phyloP scores from a whole-genome alignment of 257 asterid species.

The Thymus quinquecostatus region DNA sequence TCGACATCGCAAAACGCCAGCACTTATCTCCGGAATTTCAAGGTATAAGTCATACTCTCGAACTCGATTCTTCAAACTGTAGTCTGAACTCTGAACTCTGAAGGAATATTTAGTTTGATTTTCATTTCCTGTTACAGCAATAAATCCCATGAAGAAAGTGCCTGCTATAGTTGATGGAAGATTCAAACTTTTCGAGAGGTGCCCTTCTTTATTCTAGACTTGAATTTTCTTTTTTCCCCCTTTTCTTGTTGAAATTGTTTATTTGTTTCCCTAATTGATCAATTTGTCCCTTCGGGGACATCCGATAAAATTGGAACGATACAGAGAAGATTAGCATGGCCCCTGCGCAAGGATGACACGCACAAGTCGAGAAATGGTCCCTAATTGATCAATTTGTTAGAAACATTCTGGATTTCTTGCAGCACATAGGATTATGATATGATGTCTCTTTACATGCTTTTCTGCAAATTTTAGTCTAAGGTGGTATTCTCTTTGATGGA shows the following conservation, averaged over 20 bases:
- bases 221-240: neutral
- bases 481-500: too few relatives aligned
- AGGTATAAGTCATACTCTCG: constrained; percentile 42
- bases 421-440: neutral
- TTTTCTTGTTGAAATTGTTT: neutral
- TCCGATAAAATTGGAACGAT: constrained; percentile 60
- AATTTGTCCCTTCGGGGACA: neutral
- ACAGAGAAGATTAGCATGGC: constrained; percentile 88
- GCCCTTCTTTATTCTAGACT: neutral
- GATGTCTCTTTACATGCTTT: neutral
- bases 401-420: neutral
- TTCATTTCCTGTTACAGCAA: constrained; percentile 42
- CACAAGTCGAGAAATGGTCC: constrained; percentile 66
- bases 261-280: neutral
- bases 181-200: constrained; percentile 94
- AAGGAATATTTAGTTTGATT: neutral
- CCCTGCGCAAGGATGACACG: constrained; percentile 79
- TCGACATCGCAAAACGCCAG: constrained; percentile 61
- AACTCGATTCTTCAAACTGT: neutral
- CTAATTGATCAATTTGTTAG: neutral
- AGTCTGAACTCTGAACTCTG: neutral
- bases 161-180: constrained; percentile 91
- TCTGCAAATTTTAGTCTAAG: neutral
- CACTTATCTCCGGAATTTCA: constrained; percentile 66
- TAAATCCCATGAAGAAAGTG: constrained; percentile 77